A percentile compares a stretch with the other conserved stretches of the same genome.
These are phyloP conservation scores for Cryptococcus hybrid DNA, from an alignment of 1,284 basidiomycete genomes.

Conservation along the genomic window DNA sequence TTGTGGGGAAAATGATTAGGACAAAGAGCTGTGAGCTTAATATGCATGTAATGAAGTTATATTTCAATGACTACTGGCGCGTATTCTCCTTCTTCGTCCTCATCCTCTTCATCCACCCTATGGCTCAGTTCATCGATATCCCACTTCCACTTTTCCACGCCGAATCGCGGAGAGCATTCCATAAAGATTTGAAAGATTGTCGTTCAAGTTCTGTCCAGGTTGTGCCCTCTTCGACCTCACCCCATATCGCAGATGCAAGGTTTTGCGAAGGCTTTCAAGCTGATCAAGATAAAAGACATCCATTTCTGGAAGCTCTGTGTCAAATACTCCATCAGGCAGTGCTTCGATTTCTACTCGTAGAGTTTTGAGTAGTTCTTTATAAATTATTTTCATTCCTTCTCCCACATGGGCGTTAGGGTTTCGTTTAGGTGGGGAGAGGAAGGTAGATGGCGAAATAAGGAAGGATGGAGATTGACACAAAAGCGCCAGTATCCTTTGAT, in stretches of 20 bases:
- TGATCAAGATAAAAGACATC: slow-evolving; percentile 46
- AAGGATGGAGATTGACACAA: slow-evolving; percentile 34
- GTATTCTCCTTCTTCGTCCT: slow-evolving; percentile 49
- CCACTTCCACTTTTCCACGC: slow-evolving; percentile 30
- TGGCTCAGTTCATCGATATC: slow-evolving; percentile 18
- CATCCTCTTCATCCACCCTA: slow-evolving; percentile 22
- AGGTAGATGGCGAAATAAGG: slow-evolving; percentile 11
- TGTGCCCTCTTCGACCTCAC: neutral
- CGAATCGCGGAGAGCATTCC: slow-evolving; percentile 6
- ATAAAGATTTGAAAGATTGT: slow-evolving; percentile 9
- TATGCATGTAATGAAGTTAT: slow-evolving; percentile 2
- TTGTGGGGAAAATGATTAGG: neutral
- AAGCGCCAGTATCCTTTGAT: slow-evolving; percentile 48
- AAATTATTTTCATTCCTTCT: slow-evolving; percentile 2
- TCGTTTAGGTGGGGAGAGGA: slow-evolving; percentile 2
- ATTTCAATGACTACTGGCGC: slow-evolving; percentile 47
- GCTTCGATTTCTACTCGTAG: slow-evolving; percentile 39
- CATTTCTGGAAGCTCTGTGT: slow-evolving; percentile 49
- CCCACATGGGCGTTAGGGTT: slow-evolving; percentile 4
- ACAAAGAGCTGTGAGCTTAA: neutral
- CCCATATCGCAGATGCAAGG: slow-evolving; percentile 17
- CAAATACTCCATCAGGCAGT: slow-evolving; percentile 46
- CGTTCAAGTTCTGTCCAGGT: slow-evolving; percentile 8
- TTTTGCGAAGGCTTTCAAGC: slow-evolving; percentile 35
- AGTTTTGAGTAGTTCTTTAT: slow-evolving; percentile 28